Conservation (phyloP, 768 basidiomycete genomes). For the Mycena indigotica region DNA sequence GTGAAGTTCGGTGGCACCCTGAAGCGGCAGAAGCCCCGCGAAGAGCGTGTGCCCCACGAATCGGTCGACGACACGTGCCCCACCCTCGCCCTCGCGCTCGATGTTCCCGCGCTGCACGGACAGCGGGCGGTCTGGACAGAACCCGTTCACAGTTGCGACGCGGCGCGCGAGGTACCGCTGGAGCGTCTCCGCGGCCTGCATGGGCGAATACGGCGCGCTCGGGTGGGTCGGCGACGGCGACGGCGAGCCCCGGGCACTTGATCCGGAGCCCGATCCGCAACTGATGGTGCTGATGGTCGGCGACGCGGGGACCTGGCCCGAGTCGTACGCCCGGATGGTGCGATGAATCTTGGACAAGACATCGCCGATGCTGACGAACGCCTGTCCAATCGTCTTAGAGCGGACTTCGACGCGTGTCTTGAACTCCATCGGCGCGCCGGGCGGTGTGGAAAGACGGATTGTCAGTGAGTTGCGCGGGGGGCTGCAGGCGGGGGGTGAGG, state of each 20-base stretch:
- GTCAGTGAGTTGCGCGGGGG: constrained; percentile 4
- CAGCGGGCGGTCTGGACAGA: not conserved
- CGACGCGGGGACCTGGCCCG: not conserved
- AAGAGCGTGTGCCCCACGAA: constrained; percentile 10
- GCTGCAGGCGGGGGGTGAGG: constrained; percentile 6
- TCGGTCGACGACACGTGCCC: not conserved
- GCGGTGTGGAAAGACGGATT: constrained; percentile 1
- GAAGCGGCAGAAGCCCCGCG: not conserved
- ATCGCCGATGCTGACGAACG: constrained; percentile 14
- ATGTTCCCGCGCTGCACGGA: not conserved
- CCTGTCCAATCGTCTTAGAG: not conserved
- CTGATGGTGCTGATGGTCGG: not conserved
- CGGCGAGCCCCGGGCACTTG: not conserved
- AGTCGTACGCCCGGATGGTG: constrained; percentile 12
- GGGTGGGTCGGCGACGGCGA: not conserved
- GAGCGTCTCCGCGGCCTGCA: not conserved
- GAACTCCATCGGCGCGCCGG: not conserved
- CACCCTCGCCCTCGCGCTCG: not conserved
- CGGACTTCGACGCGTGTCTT: not conserved
- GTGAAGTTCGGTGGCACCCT: not conserved
- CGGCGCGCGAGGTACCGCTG: constrained; percentile 10
- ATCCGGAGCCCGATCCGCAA: not conserved
- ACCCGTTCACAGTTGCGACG: constrained; percentile 13
- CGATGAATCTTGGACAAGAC: constrained; percentile 10
- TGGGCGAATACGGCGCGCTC: not conserved